Evolutionary conservation across 371 early-diverging fungal species (phyloP), one percentile per base, ranked within the genome.

Genomic region (Mucor indicus): DNA sequence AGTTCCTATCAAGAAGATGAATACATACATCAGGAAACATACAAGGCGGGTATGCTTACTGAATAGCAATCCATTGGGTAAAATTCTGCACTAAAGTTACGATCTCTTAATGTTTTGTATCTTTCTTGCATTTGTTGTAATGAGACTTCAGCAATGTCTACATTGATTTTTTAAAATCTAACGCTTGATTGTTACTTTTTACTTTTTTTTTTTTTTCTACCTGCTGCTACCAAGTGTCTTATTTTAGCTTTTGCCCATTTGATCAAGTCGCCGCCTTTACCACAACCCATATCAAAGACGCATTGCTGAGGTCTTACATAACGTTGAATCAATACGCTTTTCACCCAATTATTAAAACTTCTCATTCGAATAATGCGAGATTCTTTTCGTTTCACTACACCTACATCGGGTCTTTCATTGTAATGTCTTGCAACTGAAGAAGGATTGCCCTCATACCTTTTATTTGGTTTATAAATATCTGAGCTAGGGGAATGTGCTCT

Each of bases 181-280:
- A 11, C 29, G n/a, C n/a, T 29, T 29, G 29, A n/a, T 15, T 7
- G n/a, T 2, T 20, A 38, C 8, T 17, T 5, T 15, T 21, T 10
- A 13, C 23, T n/a, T 16, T 20, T 33, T 8, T 8, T 7, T 21
- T 19, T 38, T 36, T 4, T 17, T n/a, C 38, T 74, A 84, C 82
- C 85, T 46, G 80, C 74, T 35, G 93, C 95, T 9, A 93, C 81
- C 21, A 90, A 75, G 36, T 83, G 72, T 21, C 63, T 57, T 13
- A 96, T 89, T 13, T 68, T 53, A 3, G 89, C 89, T 50, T 84
- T 83, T 8, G 75, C 60, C 92, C 91, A 97, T 61, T 99, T 99
- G 29, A 79, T 65, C 44, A 99, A 67, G 72, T 99, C 99, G n/a
- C 99, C 99, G 19, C 99, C 99, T 75, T 99, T 98, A 4, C 99